Conservation (phyloP, 805 yeast species). For the Sugiyamaella valdiviana region DNA sequence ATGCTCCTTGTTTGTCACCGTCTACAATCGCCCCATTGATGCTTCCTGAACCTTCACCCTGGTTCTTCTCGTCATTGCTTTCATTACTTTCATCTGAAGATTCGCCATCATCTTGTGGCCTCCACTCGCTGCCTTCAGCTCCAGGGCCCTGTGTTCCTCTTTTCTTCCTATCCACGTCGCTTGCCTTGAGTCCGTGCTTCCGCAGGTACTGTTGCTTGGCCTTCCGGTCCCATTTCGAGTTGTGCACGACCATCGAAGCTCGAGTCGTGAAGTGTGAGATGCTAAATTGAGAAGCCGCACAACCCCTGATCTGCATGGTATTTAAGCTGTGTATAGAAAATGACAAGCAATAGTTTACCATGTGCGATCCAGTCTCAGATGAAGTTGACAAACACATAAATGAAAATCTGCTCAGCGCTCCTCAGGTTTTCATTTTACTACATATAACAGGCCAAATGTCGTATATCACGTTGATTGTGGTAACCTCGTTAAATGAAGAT, state of each 20-base stretch:
- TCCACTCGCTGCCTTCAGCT: neutral
- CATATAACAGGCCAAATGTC: too few relatives aligned
- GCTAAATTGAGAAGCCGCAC: neutral
- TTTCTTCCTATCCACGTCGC: neutral
- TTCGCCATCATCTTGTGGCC: slow-evolving; percentile 1
- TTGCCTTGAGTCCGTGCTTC: slow-evolving; percentile 37
- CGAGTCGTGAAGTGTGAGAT: neutral
- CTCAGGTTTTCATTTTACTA: too few relatives aligned
- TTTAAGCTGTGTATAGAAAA: neutral
- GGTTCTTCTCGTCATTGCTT: neutral
- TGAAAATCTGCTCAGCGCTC: too few relatives aligned
- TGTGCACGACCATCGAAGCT: slow-evolving; percentile 44
- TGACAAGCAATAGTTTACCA: too few relatives aligned
- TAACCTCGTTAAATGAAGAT: too few relatives aligned
- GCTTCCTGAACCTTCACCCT: slow-evolving; percentile 1
- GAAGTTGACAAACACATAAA: neutral
- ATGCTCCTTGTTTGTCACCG: slow-evolving; percentile 1
- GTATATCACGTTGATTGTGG: too few relatives aligned
- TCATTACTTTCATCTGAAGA: neutral
- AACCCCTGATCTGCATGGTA: neutral
- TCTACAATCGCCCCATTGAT: neutral
- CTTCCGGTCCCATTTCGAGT: slow-evolving; percentile 47
- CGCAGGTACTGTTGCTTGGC: slow-evolving; percentile 39
- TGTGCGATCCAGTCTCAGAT: too few relatives aligned
- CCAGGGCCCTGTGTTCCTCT: neutral